Base-by-base conservation (phyloP, 306 rosid genomes). In the Castanea crenata region DNA sequence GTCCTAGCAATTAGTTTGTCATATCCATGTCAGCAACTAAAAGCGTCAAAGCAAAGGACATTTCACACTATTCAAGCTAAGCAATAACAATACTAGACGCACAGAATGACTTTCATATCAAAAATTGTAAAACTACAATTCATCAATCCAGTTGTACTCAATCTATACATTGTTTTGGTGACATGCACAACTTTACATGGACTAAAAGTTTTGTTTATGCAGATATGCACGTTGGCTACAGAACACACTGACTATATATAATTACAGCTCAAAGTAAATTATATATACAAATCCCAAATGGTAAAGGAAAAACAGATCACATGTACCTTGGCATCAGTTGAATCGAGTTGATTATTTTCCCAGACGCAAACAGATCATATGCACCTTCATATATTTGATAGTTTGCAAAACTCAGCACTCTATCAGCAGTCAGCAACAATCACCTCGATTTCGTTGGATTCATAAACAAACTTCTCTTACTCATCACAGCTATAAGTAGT, bases 331-430 rank as follows among this genome's bases (percentile, higher is more conserved):
- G 92, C 87, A 88, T 95, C 99, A 61, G 99, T 93, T 62, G 98
- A 98, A 95, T 95, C 82, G 93, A 80, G 89, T 95, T 95, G 75
- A 98, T 93, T 78, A 95, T 91, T 86, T 95, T 95, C 78, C 99
- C 99, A 71, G 98, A 67, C 0, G 96, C 85, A 35, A 35, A 35
- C 10, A 35, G 44, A 6, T 35, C 44, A 35, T 35, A 35, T 35
- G 44, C 6, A 35, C 9, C 44, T 35, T 35, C 9, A 35, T 35
- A 6, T 35, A 35, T 35, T 35, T 35, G 44, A 35, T 35, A 35
- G 44, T 35, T 35, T 6, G 44, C 44, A 35, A 35, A 35, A 35
- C 41, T 35, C 41, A 35, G 9, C 41, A 35, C 41, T 35, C 41
- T 35, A 35, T 35, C 41, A 35, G 41, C 41, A 35, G 41, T 35